phyloP scores from a whole-genome alignment of 2,329 filamentous ascomycete genomes.

The Malbranchea zuffiana region DNA sequence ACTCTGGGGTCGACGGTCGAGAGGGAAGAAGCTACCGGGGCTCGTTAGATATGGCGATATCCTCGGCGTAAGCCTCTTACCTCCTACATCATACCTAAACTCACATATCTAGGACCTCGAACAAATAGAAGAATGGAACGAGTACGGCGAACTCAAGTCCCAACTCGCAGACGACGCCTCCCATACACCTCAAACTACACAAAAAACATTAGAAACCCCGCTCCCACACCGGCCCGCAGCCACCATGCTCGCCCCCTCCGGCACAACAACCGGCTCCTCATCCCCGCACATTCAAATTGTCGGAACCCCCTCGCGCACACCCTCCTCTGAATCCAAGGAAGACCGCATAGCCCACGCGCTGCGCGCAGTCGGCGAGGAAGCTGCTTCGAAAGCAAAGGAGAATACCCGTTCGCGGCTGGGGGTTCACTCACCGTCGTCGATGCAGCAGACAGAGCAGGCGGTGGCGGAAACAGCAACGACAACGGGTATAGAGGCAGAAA shows the following conservation, averaged over 20 bases:
- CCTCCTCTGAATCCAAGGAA: constrained; percentile 24
- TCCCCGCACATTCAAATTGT: constrained; percentile 31
- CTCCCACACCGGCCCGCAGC: constrained; percentile 17
- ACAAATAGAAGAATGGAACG: constrained; percentile 97
- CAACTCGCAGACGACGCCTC: constrained; percentile 49
- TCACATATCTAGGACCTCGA: constrained; percentile 59
- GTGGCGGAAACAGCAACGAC: constrained; percentile 16
- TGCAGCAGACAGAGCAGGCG: constrained; percentile 14
- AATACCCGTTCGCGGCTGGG: constrained; percentile 15
- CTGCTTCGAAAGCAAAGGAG: constrained; percentile 29
- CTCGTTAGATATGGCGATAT: constrained; percentile 80
- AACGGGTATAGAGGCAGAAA: constrained; percentile 12
- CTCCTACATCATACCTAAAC: background rate
- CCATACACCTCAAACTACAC: constrained; percentile 21
- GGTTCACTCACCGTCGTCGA: constrained; percentile 1
- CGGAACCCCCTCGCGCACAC: constrained; percentile 25
- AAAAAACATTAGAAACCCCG: constrained; percentile 20
- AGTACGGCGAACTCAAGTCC: constrained; percentile 88
- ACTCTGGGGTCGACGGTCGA: constrained; percentile 75
- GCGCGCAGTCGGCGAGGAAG: constrained; percentile 34
- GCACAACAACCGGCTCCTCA: constrained; percentile 25
- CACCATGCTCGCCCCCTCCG: constrained; percentile 15
- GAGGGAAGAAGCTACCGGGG: constrained; percentile 78
- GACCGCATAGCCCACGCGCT: constrained; percentile 31
- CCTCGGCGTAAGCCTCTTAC: constrained; percentile 55